A percentile compares a stretch with the other conserved stretches of the same genome.
phyloP scores from a whole-genome alignment of 2,329 filamentous ascomycete species.

The Aspergillus udagawae region DNA sequence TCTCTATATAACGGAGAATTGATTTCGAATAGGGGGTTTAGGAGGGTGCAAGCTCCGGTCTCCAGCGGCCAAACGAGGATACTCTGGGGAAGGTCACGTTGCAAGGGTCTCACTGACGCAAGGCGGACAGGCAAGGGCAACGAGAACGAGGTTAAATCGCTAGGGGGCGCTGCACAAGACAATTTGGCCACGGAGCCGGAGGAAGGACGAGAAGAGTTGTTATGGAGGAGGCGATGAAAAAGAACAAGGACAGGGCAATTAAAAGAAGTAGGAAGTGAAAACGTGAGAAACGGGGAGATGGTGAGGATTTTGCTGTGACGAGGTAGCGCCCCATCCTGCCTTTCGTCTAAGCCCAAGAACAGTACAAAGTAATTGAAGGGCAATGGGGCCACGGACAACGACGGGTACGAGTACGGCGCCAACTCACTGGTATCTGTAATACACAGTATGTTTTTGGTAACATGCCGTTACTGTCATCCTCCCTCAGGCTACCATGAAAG shows the following conservation, averaged over 20 bases:
- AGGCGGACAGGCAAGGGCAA: slow-evolving; percentile 24
- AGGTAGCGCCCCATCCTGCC: slow-evolving; percentile 1
- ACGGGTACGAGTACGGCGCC: slow-evolving; percentile 15
- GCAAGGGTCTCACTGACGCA: slow-evolving; percentile 27
- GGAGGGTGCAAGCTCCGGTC: slow-evolving; percentile 17
- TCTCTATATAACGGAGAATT: slow-evolving; percentile 9
- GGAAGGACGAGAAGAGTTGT: slow-evolving; percentile 4
- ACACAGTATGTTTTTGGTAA: slow-evolving; percentile 17
- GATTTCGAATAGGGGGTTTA: slow-evolving; percentile 6
- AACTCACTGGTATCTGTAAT: slow-evolving; percentile 23
- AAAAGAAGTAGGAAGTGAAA: slow-evolving; percentile 11
- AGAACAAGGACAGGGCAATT: slow-evolving; percentile 12
- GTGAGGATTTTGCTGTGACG: slow-evolving; percentile 11
- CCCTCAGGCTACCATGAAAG: slow-evolving; percentile 2
- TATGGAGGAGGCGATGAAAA: slow-evolving; percentile 2
- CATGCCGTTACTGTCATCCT: slow-evolving; percentile 26
- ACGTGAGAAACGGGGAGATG: slow-evolving; percentile 5
- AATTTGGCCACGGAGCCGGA: slow-evolving; percentile 21
- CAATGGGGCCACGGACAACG: slow-evolving; percentile 16
- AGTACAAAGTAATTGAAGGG: slow-evolving; percentile 9
- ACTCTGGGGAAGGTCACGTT: slow-evolving; percentile 24
- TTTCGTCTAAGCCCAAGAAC: slow-evolving; percentile 4
- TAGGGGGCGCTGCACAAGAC: slow-evolving; percentile 12
- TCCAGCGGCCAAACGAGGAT: slow-evolving; percentile 22
- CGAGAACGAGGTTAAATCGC: slow-evolving; percentile 16